Conservation (phyloP, 106 monocot genomes). For the Dendrobium officinale region DNA sequence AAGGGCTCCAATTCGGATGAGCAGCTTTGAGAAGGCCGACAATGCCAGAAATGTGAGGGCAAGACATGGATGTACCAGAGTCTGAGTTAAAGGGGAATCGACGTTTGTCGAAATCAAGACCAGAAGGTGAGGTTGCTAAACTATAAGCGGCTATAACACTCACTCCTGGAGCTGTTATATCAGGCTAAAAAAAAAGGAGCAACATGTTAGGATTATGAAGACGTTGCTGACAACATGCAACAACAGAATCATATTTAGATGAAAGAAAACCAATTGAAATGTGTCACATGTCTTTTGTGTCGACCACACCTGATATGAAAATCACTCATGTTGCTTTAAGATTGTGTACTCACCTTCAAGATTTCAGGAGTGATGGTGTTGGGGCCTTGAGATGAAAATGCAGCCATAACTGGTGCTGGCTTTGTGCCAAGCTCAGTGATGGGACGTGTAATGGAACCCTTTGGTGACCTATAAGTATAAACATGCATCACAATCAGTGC, state of each 20-base stretch:
- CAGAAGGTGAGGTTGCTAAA: not conserved
- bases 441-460: conserved; percentile 32
- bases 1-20: conserved; percentile 63
- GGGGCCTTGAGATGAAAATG: conserved; percentile 62
- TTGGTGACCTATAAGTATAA: conserved; percentile 15
- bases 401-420: conserved; percentile 57
- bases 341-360: conserved; percentile 18
- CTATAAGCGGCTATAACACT: conserved; percentile 23
- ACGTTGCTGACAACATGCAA: not conserved
- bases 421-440: conserved; percentile 28
- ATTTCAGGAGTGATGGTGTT: conserved; percentile 39
- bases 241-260: too few relatives aligned
- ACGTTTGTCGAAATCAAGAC: conserved; percentile 20
- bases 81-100: conserved; percentile 37
- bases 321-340: not conserved
- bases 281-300: not conserved
- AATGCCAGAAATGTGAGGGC: conserved; percentile 72
- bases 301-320: too few relatives aligned
- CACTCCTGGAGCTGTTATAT: conserved; percentile 30
- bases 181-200: conserved; percentile 7
- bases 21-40: conserved; percentile 55
- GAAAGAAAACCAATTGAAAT: too few relatives aligned
- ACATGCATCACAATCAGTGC: too few relatives aligned
- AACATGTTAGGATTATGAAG: not conserved
- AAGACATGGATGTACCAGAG: conserved; percentile 84